These are phyloP conservation scores for Ramaria rubella DNA, from an alignment of 768 basidiomycete genomes.

Conservation along the genomic window DNA sequence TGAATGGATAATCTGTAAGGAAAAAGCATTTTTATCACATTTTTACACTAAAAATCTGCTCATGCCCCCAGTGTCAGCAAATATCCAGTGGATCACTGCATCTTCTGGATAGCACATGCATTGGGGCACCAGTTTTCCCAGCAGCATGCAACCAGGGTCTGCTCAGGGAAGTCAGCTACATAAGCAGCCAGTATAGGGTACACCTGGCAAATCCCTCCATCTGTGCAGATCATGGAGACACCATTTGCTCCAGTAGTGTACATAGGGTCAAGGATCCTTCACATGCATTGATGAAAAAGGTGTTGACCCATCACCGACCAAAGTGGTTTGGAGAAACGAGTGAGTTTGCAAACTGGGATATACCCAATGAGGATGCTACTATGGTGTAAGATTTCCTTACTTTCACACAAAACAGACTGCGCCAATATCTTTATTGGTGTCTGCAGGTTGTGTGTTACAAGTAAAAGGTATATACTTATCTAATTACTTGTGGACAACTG, in stretches of 20 bases:
- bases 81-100: constrained; percentile 10
- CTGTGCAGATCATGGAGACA: constrained; percentile 16
- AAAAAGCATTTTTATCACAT: too few species aligned
- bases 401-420: too few species aligned
- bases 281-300: constrained; percentile 20
- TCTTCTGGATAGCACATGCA: constrained; percentile 10
- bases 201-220: constrained; percentile 14
- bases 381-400: too few species aligned
- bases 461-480: too few species aligned
- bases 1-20: too few species aligned
- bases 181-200: constrained; percentile 22
- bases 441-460: too few species aligned
- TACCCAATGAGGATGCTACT: constrained; percentile 24
- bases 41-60: too few species aligned
- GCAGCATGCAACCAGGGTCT: constrained; percentile 18
- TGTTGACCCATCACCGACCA: neutral
- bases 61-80: too few species aligned
- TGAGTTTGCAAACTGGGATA: constrained; percentile 17
- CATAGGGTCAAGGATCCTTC: constrained; percentile 12
- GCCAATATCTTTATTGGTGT: too few species aligned
- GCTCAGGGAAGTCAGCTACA: too few species aligned
- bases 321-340: neutral
- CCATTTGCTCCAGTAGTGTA: constrained; percentile 16
- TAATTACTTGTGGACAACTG: too few species aligned
- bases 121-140: constrained; percentile 13